Evolutionary conservation across 352 stramenopile species (phyloP), one percentile per base, ranked within the genome.

Genomic region (Pythium chondricola): DNA sequence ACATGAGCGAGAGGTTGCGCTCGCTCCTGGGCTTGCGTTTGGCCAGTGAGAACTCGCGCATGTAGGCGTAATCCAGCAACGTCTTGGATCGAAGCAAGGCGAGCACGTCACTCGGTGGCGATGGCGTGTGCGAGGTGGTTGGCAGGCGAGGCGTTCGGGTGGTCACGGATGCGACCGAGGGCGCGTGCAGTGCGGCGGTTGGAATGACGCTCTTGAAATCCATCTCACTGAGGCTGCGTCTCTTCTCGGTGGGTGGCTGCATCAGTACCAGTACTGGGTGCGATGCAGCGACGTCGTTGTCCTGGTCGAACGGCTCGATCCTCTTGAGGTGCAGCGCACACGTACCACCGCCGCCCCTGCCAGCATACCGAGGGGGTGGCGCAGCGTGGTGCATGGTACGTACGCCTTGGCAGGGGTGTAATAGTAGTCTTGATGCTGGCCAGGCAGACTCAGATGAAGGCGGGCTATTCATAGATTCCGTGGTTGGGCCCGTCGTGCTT

Each of bases 1-100:
- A 79, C 32, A 82, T 46, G 7, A 51, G 57, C 10, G 65, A 66
- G 7, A 79, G 49, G 20, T 72, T 76, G 25, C 70, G 58, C n/a
- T 81, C 64, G 0, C 43, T 10, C 30, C 65, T 39, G 0, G 67
- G 70, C 25, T 68, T 76, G 29, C 44, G 41, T 17, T 62, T 67
- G 2, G 67, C 48, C 18, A 76, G 48, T 9, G 67, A 74, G 37
- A 82, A 79, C 43, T 78, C 68, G 30, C 70, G 50, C 70, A 82
- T 82, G 47, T 70, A 82, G 4, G 39, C 52, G 39, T 77, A 74
- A 35, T 82, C 70, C 6, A 82, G 48, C 31, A 82, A 52, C 14
- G 70, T 74, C 27, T 52, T 65, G 16, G 52, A 61, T 6, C 70
- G 67, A 6, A 82, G 46, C 3, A 51, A 52, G 8, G 61, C 53